A percentile compares a stretch with the other conserved stretches of the same genome.
Evolutionary conservation across 1,284 basidiomycete species (phyloP).

Genomic region (Trichosporon faecale): DNA sequence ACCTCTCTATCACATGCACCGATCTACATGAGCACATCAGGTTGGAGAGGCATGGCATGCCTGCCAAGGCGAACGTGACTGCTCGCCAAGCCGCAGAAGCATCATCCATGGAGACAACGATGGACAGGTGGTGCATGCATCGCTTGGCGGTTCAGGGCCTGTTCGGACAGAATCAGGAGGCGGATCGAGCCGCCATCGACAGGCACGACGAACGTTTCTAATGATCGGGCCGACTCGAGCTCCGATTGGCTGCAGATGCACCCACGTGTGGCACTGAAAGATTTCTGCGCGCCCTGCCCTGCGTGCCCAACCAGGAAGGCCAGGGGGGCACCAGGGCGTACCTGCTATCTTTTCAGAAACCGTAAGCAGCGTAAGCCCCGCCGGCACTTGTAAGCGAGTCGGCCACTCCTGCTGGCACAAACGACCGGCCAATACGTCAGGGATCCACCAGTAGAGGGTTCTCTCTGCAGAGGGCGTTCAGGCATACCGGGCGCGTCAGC

Average conservation of each 20-base stretch:
- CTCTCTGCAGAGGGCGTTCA: not conserved
- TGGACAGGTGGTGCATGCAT: not conserved
- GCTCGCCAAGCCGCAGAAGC: not conserved
- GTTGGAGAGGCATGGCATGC: not conserved
- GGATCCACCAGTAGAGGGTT: not conserved
- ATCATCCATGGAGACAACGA: not conserved
- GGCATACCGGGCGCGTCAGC: not conserved
- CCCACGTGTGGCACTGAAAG: not conserved
- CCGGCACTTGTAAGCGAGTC: not conserved
- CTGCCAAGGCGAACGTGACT: not conserved
- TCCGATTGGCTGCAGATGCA: not conserved
- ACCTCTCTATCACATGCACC: slow-evolving; percentile 1
- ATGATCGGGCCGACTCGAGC: not conserved
- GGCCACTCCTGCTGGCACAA: not conserved
- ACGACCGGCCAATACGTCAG: not conserved
- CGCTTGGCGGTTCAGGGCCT: not conserved
- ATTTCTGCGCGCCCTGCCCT: not conserved
- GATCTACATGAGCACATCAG: slow-evolving; percentile 4
- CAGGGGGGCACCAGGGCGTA: not conserved
- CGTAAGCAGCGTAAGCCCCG: not conserved
- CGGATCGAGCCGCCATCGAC: not conserved
- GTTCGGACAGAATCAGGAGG: not conserved
- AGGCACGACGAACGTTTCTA: slow-evolving; percentile 6
- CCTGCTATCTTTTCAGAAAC: not conserved
- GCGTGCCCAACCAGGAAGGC: not conserved